Evolutionary conservation across 257 asterid species (phyloP), one percentile per base, ranked within the genome.

Genomic region (Nicotiana paniculata): DNA sequence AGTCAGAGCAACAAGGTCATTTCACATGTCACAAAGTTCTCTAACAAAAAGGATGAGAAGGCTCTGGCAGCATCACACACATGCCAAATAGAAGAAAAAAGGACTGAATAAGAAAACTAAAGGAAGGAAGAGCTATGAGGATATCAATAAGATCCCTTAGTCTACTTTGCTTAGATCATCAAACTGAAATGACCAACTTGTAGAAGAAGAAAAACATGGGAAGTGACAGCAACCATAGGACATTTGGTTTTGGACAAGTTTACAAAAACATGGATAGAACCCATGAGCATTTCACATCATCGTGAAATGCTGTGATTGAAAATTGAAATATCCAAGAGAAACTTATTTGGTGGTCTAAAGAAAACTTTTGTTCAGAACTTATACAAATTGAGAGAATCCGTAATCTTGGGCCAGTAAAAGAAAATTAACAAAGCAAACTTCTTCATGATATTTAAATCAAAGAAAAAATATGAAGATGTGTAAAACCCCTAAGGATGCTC

Each of bases 31-130:
- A 54, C 59, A 15, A 43, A 57, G 59, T 70, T 70, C 59, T 70
- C 78, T 43, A 43, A 46, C 59, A 70, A 70, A 68, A 70, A 70
- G 37, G 78, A 70, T 70, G 78, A 70, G 59, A 59, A 70, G 37
- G 21, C 57, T 70, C 78, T 6, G 12, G 78, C 4, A 43, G 59
- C 48, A 70, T 46, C 35, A 70, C 37, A 3, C 59, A 43, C 46
- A 63, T 28, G n/a, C 30, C 35, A 70, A 43, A 70, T 43, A 21
- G 77, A 70, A n/a, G 58, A 70, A 33, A n/a, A 39, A 69, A 43
- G 58, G 35, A 70, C 13, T 39, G 58, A 39, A 18, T 58, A 58
- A 70, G 28, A 39, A 67, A 21, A 43, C 59, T 69, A 70, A 39
- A 21, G 58, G 35, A 43, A 43, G 77, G 58, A 70, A 39, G 78